These are phyloP conservation scores for Penicillium thymicola DNA, from an alignment of 2,329 filamentous ascomycete species.

Conservation along the genomic window DNA sequence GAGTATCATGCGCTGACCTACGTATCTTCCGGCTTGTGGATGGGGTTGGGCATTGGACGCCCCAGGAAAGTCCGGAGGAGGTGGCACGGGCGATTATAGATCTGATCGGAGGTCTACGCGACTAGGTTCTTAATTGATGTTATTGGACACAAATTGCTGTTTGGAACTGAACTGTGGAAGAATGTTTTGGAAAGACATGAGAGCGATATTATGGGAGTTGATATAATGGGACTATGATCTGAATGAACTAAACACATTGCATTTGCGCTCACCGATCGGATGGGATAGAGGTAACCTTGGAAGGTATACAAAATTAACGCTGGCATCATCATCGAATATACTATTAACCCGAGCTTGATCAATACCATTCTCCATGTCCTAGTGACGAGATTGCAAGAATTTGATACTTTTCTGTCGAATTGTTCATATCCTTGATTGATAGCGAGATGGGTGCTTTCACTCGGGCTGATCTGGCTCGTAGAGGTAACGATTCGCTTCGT, in stretches of 20 bases:
- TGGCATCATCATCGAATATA: not conserved
- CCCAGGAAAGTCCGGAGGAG: constrained; percentile 61
- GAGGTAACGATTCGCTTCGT: not conserved
- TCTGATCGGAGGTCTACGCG: not conserved
- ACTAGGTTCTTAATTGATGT: not conserved
- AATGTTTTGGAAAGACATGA: not conserved
- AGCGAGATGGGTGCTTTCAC: too few species aligned
- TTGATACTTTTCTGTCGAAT: too few species aligned
- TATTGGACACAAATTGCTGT: not conserved
- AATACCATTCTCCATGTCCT: not conserved
- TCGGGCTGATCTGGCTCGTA: too few species aligned
- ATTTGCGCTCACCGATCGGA: not conserved
- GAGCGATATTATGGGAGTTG: not conserved
- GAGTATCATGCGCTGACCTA: constrained; percentile 53
- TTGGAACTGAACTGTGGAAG: not conserved
- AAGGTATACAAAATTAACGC: not conserved
- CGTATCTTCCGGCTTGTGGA: constrained; percentile 54
- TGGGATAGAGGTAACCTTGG: not conserved
- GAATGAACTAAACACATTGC: not conserved
- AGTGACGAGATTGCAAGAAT: too few species aligned
- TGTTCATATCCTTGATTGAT: too few species aligned
- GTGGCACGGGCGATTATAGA: constrained; percentile 37
- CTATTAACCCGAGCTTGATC: not conserved
- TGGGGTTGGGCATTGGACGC: constrained; percentile 66
- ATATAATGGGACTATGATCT: not conserved